Evolutionary conservation across 352 stramenopile genomes (phyloP), one percentile per base, ranked within the genome.

Genomic region (Thraustochytrium striatum): DNA sequence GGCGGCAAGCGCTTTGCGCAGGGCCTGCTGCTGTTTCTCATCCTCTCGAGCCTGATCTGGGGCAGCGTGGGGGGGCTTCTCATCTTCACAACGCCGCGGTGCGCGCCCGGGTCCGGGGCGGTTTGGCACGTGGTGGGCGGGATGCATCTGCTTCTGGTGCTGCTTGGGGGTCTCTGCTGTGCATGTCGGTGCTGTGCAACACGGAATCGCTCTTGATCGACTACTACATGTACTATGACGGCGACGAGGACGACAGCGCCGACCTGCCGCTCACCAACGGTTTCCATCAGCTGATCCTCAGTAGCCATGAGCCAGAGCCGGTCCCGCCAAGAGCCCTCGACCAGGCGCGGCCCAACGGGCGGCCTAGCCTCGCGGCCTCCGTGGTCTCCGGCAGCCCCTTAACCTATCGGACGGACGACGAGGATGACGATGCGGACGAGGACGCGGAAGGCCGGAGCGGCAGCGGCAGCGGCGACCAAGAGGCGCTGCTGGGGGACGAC

Each of bases 21-120:
- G 3, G 65, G 13, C 16, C 21, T 41, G 2, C 30, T 75, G 30
- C 16, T 61, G 8, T 62, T 65, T 38, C 41, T 75, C 9, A 32
- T 61, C 9, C 5, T 75, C 8, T 43, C 65, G 32, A 75, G 52
- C 32, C 44, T 75, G 3, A 11, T 8, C 25, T 75, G 65, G 65
- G 65, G 65, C 13, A 38, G 19, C 25, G 39, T 16, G 8, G 65
- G 65, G 30, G 32, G 33, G 25, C 3, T 28, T 3, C 16, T 16
- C 44, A 35, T 75, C 19, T 25, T 30, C 8, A 9, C 43, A 0
- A 75, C 41, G n/a, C 13, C 28, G 21, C 39, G 65, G 41, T 3
- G 7, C 3, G 32, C 50, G 32, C 30, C 21, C 21, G 11, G 41
- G 30, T 55, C 47, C 16, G 25, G 25, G 47, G 47, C 16, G 16